phyloP scores from a whole-genome alignment of 2,329 filamentous ascomycete genomes.

The Neonectria hederae region DNA sequence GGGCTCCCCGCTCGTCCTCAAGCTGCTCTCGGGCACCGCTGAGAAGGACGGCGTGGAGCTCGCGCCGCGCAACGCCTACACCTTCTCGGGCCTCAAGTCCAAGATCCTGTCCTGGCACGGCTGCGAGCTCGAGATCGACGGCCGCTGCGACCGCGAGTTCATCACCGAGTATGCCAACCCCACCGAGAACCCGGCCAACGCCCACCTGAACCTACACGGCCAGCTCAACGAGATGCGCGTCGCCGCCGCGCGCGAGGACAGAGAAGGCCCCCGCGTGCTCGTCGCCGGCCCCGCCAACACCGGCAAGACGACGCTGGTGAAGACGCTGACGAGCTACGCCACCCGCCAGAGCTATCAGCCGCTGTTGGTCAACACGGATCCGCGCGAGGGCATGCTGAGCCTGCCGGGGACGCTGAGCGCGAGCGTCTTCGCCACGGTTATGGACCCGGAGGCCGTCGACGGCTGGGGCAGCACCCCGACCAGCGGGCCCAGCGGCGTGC shows the following conservation, averaged over 20 bases:
- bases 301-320: constrained; percentile 85
- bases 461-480: constrained; percentile 92
- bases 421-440: constrained; percentile 84
- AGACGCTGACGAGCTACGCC: constrained; percentile 82
- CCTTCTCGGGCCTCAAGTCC: constrained; percentile 82
- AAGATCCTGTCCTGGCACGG: constrained; percentile 94
- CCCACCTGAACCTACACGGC: constrained; percentile 87
- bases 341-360: constrained; percentile 78
- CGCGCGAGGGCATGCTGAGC: constrained; percentile 79
- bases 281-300: constrained; percentile 80
- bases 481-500: constrained; percentile 86
- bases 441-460: constrained; percentile 82
- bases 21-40: constrained; percentile 82
- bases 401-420: constrained; percentile 86
- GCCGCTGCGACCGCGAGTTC: constrained; percentile 62
- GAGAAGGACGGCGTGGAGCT: constrained; percentile 97
- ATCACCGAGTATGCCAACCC: constrained; percentile 71
- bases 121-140: constrained; percentile 82
- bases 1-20: constrained; percentile 54
- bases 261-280: constrained; percentile 80
- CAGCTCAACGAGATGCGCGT: constrained; percentile 79
- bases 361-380: constrained; percentile 85
- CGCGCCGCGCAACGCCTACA: constrained; percentile 80
- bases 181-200: constrained; percentile 82
- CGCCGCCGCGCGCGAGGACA: constrained; percentile 58